Base-by-base conservation (phyloP, 129 eudicot species). In the Glebionis coronaria region DNA sequence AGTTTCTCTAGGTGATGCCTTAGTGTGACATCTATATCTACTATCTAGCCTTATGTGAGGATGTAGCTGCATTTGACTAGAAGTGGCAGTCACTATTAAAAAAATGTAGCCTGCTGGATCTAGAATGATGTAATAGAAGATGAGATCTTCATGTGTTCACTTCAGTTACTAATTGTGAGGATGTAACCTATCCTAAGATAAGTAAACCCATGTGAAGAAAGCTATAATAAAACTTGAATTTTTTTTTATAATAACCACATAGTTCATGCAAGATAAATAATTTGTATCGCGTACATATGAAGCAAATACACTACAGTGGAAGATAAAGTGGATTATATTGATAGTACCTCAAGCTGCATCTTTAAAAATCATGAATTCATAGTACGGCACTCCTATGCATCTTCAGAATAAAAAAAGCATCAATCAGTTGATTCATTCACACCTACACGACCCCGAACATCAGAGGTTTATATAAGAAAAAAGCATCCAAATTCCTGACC, bases 401-500 rank as follows among this genome's bases (percentile, higher is more conserved):
- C 44, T 31, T 23, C 31, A 2, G 31, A 27, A 27, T 27, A 27
- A 27, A 27, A 27, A 27, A n/a, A n/a, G n/a, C 57, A 15, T 1
- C 49, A 27, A 56, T 18, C 13, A 44, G 35, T 40, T 49, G 20
- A 23, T n/a, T n/a, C n/a, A n/a, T n/a, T n/a, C n/a, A n/a, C n/a
- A n/a, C n/a, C n/a, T n/a, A n/a, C n/a, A n/a, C 25, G 9, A 88
- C 82, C 19, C 74, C 84, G 35, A 85, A 65, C 52, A 71, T 61
- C 61, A 92, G 70, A 6, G 91, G 85, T 63, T 78, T 75, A 59
- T 78, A 57, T 4, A 73, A 63, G 83, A 92, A 88, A 73, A 92
- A 88, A 57, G 89, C 95, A 28, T 83, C 81, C 73, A 92, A 74
- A 49, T 92, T 92, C 72, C 80, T 69, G 5, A 44, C 49, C 49